These are phyloP conservation scores for Phyllosticta citriasiana DNA, from an alignment of 2,329 filamentous ascomycete genomes.

Conservation along the genomic window DNA sequence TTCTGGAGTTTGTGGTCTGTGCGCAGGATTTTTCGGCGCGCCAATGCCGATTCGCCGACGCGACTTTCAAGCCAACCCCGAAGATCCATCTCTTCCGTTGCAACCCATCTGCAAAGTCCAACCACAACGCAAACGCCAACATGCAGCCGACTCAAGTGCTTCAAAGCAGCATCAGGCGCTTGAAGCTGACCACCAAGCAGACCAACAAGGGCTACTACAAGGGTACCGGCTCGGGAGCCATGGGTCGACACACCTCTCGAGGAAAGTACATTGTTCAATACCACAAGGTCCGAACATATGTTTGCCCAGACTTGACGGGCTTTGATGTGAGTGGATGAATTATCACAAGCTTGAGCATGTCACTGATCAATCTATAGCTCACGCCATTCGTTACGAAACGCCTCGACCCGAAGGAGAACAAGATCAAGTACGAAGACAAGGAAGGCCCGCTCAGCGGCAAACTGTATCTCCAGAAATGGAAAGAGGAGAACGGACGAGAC, in stretches of 20 bases:
- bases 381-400: slow-evolving; percentile 63
- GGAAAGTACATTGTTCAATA: slow-evolving; percentile 80
- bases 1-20: slow-evolving; percentile 3
- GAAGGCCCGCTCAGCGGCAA: slow-evolving; percentile 22
- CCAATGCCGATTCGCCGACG: slow-evolving; percentile 1
- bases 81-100: neutral
- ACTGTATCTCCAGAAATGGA: slow-evolving; percentile 24
- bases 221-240: slow-evolving; percentile 78
- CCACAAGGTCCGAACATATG: slow-evolving; percentile 82
- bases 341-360: neutral
- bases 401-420: slow-evolving; percentile 2
- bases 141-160: slow-evolving; percentile 63
- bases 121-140: slow-evolving; percentile 16
- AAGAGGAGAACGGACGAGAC: slow-evolving; percentile 18
- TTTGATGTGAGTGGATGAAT: slow-evolving; percentile 52
- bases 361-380: slow-evolving; percentile 43
- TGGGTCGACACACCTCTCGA: slow-evolving; percentile 74
- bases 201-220: slow-evolving; percentile 95
- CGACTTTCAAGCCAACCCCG: neutral
- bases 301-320: slow-evolving; percentile 59
- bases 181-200: slow-evolving; percentile 83
- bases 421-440: slow-evolving; percentile 14
- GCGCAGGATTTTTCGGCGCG: slow-evolving; percentile 3
- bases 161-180: slow-evolving; percentile 59
- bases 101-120: neutral